Percentiles rank a stretch among this genome's conserved stretches.
Evolutionary conservation across 441 rosid species (phyloP).

Genomic region (Euphorbia neoarborescens): DNA sequence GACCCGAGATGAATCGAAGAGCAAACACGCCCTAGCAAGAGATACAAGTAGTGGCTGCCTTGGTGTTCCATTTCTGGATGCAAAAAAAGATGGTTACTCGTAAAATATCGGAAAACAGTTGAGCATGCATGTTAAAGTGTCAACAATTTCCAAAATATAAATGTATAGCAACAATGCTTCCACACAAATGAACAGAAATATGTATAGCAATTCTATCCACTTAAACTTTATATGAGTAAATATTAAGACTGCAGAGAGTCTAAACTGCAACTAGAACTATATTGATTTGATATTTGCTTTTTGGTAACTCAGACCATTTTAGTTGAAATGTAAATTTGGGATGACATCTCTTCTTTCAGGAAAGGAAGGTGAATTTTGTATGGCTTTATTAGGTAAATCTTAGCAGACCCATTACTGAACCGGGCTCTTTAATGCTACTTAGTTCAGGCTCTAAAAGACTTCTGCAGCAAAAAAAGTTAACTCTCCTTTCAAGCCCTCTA

Average conservation of each 20-base stretch:
- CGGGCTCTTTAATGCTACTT: no score
- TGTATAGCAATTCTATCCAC: background rate
- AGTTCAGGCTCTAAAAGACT: no score
- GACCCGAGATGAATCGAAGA: constrained; percentile 55
- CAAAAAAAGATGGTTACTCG: constrained; percentile 8
- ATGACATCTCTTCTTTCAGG: background rate
- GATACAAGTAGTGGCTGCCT: constrained; percentile 62
- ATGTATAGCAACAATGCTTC: background rate
- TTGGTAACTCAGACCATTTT: background rate
- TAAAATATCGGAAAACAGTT: background rate
- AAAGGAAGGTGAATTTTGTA: background rate
- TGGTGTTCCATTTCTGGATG: constrained; percentile 74
- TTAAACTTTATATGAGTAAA: background rate
- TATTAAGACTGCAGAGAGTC: background rate
- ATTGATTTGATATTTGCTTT: background rate
- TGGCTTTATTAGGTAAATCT: background rate
- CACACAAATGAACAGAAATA: background rate
- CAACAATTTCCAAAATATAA: background rate
- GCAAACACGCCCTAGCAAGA: constrained; percentile 67
- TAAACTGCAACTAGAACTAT: background rate
- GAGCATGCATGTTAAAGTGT: background rate
- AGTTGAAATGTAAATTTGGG: background rate
- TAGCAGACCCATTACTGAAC: no score
- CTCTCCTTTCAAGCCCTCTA: no score
- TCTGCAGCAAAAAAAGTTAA: no score